These are phyloP conservation scores for Hirsutella rhossiliensis DNA, from an alignment of 2,329 filamentous ascomycete genomes.

Conservation along the genomic window DNA sequence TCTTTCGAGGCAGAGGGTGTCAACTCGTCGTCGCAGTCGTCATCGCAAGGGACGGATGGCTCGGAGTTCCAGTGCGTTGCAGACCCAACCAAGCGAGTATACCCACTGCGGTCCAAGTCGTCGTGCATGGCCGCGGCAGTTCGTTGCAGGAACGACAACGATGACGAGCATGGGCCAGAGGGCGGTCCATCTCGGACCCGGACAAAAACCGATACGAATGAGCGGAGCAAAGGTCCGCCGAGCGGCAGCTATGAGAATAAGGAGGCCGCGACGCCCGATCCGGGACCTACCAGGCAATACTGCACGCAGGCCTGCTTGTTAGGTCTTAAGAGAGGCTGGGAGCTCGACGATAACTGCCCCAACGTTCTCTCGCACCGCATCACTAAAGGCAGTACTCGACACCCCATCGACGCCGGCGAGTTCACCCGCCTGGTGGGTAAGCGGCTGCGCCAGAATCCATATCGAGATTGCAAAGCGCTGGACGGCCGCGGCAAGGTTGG, in stretches of 20 bases:
- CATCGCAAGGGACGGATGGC: background rate
- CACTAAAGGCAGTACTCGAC: constrained; percentile 1
- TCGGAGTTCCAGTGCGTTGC: background rate
- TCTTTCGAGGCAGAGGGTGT: background rate
- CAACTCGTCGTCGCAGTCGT: background rate
- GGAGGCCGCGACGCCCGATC: constrained; percentile 5
- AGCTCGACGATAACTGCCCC: constrained; percentile 10
- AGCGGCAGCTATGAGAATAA: constrained; percentile 4
- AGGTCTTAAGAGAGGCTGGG: constrained; percentile 7
- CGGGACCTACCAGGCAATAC: too few relatives aligned
- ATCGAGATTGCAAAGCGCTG: constrained; percentile 4
- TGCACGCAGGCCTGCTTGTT: constrained; percentile 11
- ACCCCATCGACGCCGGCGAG: constrained; percentile 5
- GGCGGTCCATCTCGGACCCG: background rate
- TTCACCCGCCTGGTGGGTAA: constrained; percentile 4
- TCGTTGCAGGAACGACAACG: background rate
- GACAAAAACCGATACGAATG: background rate
- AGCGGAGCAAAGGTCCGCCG: background rate
- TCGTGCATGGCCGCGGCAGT: background rate
- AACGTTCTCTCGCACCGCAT: constrained; percentile 8
- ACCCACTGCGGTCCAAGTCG: background rate
- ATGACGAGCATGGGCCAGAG: background rate
- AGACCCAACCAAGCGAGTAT: too few relatives aligned
- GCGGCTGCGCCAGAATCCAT: constrained; percentile 3
- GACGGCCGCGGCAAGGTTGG: background rate